These are phyloP conservation scores for Gossypium mustelinum DNA, from an alignment of 345 rosid genomes.

Conservation along the genomic window DNA sequence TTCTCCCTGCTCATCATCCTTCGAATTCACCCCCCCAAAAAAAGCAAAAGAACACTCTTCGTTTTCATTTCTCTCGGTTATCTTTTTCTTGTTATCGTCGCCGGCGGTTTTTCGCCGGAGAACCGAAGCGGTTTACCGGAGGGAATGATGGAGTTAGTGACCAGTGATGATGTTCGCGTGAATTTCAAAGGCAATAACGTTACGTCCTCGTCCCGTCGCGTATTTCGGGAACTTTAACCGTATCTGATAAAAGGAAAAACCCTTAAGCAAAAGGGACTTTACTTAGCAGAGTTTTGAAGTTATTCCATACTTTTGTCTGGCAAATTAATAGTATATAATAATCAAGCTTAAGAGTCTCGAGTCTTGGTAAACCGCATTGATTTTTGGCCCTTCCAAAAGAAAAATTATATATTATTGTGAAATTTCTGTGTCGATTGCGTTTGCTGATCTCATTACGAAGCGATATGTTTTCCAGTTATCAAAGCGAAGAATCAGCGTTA, in stretches of 20 bases:
- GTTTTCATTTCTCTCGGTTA: neutral
- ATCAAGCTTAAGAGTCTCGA: constrained; percentile 26
- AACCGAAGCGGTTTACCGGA: neutral
- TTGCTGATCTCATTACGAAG: constrained; percentile 12
- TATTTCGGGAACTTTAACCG: constrained; percentile 43
- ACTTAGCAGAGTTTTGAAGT: constrained; percentile 56
- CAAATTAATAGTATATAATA: constrained; percentile 26
- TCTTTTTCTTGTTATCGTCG: neutral
- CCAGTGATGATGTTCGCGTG: constrained; percentile 20
- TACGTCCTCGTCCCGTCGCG: constrained; percentile 42
- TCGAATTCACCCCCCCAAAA: neutral
- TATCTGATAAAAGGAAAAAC: constrained; percentile 18
- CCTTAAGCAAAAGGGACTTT: constrained; percentile 35
- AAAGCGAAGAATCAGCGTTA: constrained; percentile 15
- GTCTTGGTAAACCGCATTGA: constrained; percentile 25
- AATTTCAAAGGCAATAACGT: constrained; percentile 24
- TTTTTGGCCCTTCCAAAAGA: constrained; percentile 7
- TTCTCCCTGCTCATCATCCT: neutral
- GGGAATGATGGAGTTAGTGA: constrained; percentile 19
- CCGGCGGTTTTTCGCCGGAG: constrained; percentile 18
- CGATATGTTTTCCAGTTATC: neutral
- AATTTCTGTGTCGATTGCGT: constrained; percentile 29
- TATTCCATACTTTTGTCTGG: constrained; percentile 50
- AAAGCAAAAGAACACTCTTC: neutral
- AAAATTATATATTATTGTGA: constrained; percentile 1